Evolutionary conservation across 352 stramenopile genomes (phyloP), one percentile per base, ranked within the genome.

Genomic region (Phytophthora melonis): DNA sequence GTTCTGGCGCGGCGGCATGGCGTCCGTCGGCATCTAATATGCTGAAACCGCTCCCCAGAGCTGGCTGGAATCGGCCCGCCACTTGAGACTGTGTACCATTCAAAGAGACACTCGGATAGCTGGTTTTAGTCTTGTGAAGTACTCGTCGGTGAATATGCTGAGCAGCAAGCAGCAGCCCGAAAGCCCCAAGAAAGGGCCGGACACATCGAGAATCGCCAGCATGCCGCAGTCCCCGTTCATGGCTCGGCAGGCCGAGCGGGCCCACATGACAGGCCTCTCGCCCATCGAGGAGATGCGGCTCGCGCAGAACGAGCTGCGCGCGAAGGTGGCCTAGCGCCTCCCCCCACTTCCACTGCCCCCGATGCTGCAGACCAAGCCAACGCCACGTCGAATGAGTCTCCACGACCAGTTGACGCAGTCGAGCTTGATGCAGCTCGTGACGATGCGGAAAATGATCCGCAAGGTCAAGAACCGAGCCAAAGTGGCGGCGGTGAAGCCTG

Each of bases 261-360:
- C 84, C 14, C 86, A 93, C 63, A 66, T 93, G 57, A 95, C 89
- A 27, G 83, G 83, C 0, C 75, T 94, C 21, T 95, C 89, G n/a
- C 87, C 89, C 0, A 95, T 95, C 52, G 87, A 94, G 65, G 89
- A 95, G 56, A 93, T 95, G 86, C 84, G 82, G 16, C 77, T 94
- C 49, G 89, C 82, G n/a, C 84, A 95, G 65, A 91, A 91, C 64
- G 88, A 95, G 70, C 62, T 94, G 45, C 87, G 87, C 0, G 88
- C 87, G 10, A 94, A 93, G 45, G 89, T 82, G 2, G 87, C 87
- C 8, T 79, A 81, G 3, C 82, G 89, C 21, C 61, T 92, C 5
- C 43, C 43, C 55, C 82, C 68, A 18, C 52, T 69, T 0, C 13
- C 65, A 1, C 30, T 36, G 30, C 30, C 30, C 30, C 30, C 30